phyloP scores from a whole-genome alignment of 495 filamentous ascomycete species.

The Alectoria sarmentosa region DNA sequence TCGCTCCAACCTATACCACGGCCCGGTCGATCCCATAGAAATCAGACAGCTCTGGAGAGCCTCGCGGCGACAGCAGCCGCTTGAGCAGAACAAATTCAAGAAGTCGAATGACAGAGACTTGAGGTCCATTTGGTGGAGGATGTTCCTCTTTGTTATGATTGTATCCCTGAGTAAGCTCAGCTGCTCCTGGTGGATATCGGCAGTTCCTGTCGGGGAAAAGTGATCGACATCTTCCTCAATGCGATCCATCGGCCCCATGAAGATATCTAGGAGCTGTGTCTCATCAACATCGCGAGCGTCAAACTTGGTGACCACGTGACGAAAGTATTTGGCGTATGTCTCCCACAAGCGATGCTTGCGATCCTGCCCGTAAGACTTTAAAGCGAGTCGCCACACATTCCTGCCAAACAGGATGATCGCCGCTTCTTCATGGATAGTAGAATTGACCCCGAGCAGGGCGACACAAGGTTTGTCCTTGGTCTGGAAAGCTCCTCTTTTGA shows the following conservation, averaged over 20 bases:
- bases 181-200: not conserved
- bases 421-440: not conserved
- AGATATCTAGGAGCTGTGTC: not conserved
- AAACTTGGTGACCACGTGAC: not conserved
- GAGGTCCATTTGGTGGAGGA: not conserved
- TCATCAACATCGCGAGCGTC: not conserved
- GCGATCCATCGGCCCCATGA: not conserved
- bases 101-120: not conserved
- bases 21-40: not conserved
- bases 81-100: not conserved
- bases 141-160: not conserved
- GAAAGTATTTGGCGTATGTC: not conserved
- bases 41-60: not conserved
- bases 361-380: not conserved
- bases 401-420: not conserved
- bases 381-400: not conserved
- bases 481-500: not conserved
- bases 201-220: not conserved
- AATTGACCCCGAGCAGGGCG: not conserved
- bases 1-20: not conserved
- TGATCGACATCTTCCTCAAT: not conserved
- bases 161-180: not conserved
- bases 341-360: not conserved
- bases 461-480: not conserved
- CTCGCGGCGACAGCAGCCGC: not conserved